These are phyloP conservation scores for Pythium brassicae DNA, from an alignment of 352 stramenopile species.

Conservation along the genomic window DNA sequence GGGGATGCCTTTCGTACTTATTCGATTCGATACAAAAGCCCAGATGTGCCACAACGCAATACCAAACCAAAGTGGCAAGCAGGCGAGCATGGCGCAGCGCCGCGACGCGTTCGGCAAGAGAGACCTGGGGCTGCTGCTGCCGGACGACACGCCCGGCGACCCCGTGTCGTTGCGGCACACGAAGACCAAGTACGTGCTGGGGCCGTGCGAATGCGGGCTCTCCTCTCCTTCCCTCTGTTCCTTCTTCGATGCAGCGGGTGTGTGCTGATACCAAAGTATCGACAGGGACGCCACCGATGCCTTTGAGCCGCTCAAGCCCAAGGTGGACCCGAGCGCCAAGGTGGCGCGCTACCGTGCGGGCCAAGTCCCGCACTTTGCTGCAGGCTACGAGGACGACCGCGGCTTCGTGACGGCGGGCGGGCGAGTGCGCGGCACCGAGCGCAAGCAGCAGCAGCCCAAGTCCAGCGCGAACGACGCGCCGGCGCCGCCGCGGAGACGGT, in stretches of 20 bases:
- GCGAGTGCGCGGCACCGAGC: constrained; percentile 36
- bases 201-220: neutral
- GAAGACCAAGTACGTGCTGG: constrained; percentile 35
- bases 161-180: constrained; percentile 79
- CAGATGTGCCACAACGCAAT: too few relatives aligned
- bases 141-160: constrained; percentile 75
- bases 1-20: too few relatives aligned
- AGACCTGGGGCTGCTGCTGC: constrained; percentile 75
- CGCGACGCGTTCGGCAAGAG: constrained; percentile 72
- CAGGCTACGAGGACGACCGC: constrained; percentile 71
- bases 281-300: constrained; percentile 60
- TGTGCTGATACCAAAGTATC: too few relatives aligned
- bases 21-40: neutral
- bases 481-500: constrained; percentile 28
- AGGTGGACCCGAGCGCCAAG: constrained; percentile 77
- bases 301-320: constrained; percentile 75
- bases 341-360: constrained; percentile 80
- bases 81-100: constrained; percentile 47
- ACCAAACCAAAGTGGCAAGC: neutral
- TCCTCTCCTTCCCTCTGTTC: neutral
- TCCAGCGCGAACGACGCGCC: constrained; percentile 9
- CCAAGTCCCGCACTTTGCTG: constrained; percentile 71
- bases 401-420: constrained; percentile 73
- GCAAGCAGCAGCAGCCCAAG: neutral
- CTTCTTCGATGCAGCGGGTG: constrained; percentile 1